These are phyloP conservation scores for Ilyonectria destructans DNA, from an alignment of 2,329 filamentous ascomycete species.

Conservation along the genomic window DNA sequence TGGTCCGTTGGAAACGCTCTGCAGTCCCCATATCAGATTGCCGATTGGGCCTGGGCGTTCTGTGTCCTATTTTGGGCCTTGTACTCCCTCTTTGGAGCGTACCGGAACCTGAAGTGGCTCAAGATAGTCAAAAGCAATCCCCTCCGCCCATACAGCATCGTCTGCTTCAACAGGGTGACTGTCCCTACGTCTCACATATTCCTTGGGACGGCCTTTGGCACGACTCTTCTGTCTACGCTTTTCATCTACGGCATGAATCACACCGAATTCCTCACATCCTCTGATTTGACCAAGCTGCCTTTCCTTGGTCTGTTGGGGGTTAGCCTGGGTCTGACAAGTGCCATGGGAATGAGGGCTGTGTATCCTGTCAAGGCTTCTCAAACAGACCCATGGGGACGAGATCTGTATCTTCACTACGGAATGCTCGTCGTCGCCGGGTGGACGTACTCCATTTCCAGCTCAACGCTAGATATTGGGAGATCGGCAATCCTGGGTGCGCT, in stretches of 20 bases:
- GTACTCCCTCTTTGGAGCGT: slow-evolving; percentile 38
- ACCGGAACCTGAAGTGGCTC: slow-evolving; percentile 40
- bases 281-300: slow-evolving; percentile 30
- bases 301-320: slow-evolving; percentile 32
- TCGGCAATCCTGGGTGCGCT: slow-evolving; percentile 33
- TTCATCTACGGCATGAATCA: slow-evolving; percentile 41
- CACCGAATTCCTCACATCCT: slow-evolving; percentile 18
- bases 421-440: slow-evolving; percentile 22
- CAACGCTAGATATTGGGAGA: slow-evolving; percentile 1
- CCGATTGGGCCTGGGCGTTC: slow-evolving; percentile 44
- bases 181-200: slow-evolving; percentile 40
- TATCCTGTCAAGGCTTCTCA: slow-evolving; percentile 18
- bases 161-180: slow-evolving; percentile 23
- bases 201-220: slow-evolving; percentile 36
- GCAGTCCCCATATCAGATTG: slow-evolving; percentile 38
- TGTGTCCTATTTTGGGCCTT: slow-evolving; percentile 43
- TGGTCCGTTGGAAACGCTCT: slow-evolving; percentile 41
- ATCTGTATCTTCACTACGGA: slow-evolving; percentile 38
- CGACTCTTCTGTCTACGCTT: slow-evolving; percentile 36
- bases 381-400: slow-evolving; percentile 41
- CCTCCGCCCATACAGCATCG: slow-evolving; percentile 23
- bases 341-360: slow-evolving; percentile 24
- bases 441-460: not conserved
- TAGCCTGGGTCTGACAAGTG: slow-evolving; percentile 37
- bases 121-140: slow-evolving; percentile 34